Base-by-base conservation (phyloP, 495 filamentous ascomycete species). In the Hypoxylon fragiforme region DNA sequence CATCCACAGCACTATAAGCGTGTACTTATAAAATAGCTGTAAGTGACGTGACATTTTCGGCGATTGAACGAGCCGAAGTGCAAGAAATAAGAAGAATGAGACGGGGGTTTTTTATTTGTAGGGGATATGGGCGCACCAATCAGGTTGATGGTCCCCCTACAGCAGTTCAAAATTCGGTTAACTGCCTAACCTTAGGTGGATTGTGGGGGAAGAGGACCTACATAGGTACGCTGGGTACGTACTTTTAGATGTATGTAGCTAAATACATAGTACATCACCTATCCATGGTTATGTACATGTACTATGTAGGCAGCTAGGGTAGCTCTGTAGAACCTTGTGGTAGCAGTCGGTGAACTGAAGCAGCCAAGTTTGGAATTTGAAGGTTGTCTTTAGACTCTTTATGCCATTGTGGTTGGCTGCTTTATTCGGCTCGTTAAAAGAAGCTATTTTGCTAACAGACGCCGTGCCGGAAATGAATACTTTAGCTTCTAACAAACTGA, bases 321-420 rank as follows among this genome's bases (percentile, higher is more conserved):
- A 51, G 48, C 47, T 57, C 28, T 22, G 30, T 44, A 32, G 47
- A 51, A 40, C 32, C 47, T 34, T 31, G 31, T 54, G 35, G 58
- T 57, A 45, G 48, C 48, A 48, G 58, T 62, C 58, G 58, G 58
- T 62, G 58, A n/a, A 57, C 58, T 39, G 24, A 62, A 62, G 12
- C 1, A 24, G 51, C 44, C 19, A 55, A 48, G 52, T 20, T 24
- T 28, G 31, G 32, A 35, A n/a, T n/a, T n/a, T n/a, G n/a, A n/a
- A n/a, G n/a, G n/a, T n/a, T n/a, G n/a, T n/a, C n/a, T n/a, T n/a
- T n/a, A n/a, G n/a, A n/a, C n/a, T n/a, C n/a, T n/a, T n/a, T n/a
- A n/a, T n/a, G n/a, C n/a, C n/a, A n/a, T n/a, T n/a, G 24, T 28
- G 24, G 24, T 28, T 28, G 24, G 24, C 9, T 28, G 24, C 4